Evolutionary conservation across 2,329 filamentous ascomycete species (phyloP), one percentile per base, ranked within the genome.

Genomic region (Geosmithia putterillii): DNA sequence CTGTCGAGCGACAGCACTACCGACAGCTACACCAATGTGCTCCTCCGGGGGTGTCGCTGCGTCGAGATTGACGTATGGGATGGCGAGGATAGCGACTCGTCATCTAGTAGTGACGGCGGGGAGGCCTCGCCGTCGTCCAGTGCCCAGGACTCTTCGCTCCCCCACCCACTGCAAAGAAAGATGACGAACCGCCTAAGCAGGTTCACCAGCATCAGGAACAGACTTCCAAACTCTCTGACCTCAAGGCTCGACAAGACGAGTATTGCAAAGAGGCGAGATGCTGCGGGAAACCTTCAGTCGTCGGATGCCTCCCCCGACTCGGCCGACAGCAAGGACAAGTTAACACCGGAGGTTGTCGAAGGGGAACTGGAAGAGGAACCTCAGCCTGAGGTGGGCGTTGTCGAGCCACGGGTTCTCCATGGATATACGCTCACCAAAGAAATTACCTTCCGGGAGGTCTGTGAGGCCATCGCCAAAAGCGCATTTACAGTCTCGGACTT

Each of bases 41-140:
- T 95, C 45, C 75, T 87, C 52, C 79, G 86, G 42, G 88, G 87
- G 2, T 94, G 89, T 53, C 81, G 89, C 17, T 95, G 89, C 62
- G 81, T 95, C 46, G 89, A 95, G 65, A 86, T 95, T 47, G 89
- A 95, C 56, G 94, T 92, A 53, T 95, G 89, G 89, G 86, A 95
- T 58, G 89, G 89, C 37, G 79, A 83, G 45, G 82, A 60, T 73
- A 83, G 66, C 57, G 79, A 61, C 70, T 83, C 60, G 72, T 83
- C 59, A 66, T 76, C 55, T 8, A 66, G 60, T 43, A 63, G 62
- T 42, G 65, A 63, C 40, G 64, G 78, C 17, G 81, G 85, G 15
- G 62, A 67, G 38, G 54, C 56, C 41, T 50, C 57, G 7, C 51
- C 57, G 40, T 76, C 81, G n/a, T 60, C 64, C 18, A 64, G 65